Base-by-base conservation (phyloP, 2,329 filamentous ascomycete species). In the Fusarium sp. region DNA sequence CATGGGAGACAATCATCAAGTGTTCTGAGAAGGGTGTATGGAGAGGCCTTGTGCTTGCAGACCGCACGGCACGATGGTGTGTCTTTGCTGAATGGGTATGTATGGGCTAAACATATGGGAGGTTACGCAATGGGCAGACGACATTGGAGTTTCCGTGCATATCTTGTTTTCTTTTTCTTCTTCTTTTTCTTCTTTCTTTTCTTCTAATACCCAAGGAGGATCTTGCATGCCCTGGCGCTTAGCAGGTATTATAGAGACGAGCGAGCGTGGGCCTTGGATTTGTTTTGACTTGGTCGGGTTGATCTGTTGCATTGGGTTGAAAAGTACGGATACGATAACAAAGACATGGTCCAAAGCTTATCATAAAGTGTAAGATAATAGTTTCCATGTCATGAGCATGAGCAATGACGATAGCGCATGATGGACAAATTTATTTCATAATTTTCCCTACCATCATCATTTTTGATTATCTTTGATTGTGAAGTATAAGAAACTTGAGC, bases 1-100 rank as follows among this genome's bases (percentile, higher is more conserved):
- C 89, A 8, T 97, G 93, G 93, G 93, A 96, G 83, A 96, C 93
- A 9, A 94, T 95, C 51, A 95, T 97, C 82, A 97, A 97, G 82
- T 94, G 93, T 81, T 92, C 91, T 1, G 93, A 97, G 82, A 87
- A 88, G 67, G 93, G 93, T 4, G 87, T 90, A 18, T 97, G 93
- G 93, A 86, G 93, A 70, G 93, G 92, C 2, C 81, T 97, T 66
- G 93, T 97, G 45, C 84, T 96, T 60, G 93, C 93, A 9, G 93
- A 97, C 81, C 87, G 93, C 57, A 95, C 91, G 65, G 93, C 93
- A 46, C 86, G 93, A 73, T 97, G 93, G 93, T 96, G 93, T 77
- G 93, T 97, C n/a, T 96, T 96, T 84, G 92, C 92, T 0, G 93
- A 97, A 83, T 97, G 93, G 93, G 84, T 88, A 67, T 92, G 91